Conservation (phyloP, 2,329 filamentous ascomycete species). For the Colletotrichum tanaceti region DNA sequence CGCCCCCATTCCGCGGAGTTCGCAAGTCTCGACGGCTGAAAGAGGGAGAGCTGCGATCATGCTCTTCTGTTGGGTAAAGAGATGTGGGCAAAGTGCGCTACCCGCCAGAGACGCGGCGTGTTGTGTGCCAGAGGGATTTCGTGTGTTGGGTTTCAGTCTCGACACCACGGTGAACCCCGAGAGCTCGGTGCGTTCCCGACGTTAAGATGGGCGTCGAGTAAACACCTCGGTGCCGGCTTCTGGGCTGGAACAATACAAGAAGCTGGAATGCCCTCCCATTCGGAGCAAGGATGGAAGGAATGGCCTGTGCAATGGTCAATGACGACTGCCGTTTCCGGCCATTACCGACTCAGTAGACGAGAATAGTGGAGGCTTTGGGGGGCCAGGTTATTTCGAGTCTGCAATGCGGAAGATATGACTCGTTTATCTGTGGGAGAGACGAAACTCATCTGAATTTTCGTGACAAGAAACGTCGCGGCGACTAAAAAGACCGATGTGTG, state of each 20-base stretch:
- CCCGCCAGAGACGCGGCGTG: slow-evolving; percentile 24
- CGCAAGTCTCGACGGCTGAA: not conserved
- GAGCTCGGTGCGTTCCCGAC: slow-evolving; percentile 23
- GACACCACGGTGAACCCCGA: slow-evolving; percentile 14
- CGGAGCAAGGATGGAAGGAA: slow-evolving; percentile 3
- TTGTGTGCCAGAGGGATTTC: slow-evolving; percentile 35
- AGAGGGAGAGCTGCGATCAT: not conserved
- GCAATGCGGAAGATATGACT: slow-evolving; percentile 25
- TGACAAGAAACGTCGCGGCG: slow-evolving; percentile 35
- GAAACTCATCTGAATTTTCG: slow-evolving; percentile 38
- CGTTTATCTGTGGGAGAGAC: slow-evolving; percentile 31
- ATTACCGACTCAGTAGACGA: not conserved
- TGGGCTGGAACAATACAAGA: slow-evolving; percentile 8
- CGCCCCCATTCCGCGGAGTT: not conserved
- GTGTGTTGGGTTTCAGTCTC: slow-evolving; percentile 32
- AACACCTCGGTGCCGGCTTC: slow-evolving; percentile 15
- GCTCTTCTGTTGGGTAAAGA: slow-evolving; percentile 4
- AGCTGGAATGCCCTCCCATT: slow-evolving; percentile 20
- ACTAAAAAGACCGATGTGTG: not conserved
- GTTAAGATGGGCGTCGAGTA: slow-evolving; percentile 3
- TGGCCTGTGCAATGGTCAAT: not conserved
- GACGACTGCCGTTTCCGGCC: slow-evolving; percentile 5
- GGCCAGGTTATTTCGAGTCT: slow-evolving; percentile 1
- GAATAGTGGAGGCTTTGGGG: not conserved
- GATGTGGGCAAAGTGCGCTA: slow-evolving; percentile 13